Evolutionary conservation across 2,329 filamentous ascomycete species (phyloP), one percentile per base, ranked within the genome.

Genomic region (Tolypocladium inflatum): DNA sequence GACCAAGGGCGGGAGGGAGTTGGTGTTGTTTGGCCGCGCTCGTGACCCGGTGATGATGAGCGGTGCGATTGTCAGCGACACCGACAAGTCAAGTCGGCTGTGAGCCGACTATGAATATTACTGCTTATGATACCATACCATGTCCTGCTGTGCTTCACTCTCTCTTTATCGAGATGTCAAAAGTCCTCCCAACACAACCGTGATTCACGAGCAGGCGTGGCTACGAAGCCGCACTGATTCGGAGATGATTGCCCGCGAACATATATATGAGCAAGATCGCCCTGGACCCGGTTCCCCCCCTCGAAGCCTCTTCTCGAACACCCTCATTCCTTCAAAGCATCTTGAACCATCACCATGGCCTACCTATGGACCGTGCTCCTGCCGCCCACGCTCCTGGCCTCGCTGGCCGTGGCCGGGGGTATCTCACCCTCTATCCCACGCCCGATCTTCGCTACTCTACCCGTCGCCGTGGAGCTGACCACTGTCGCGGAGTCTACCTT

Each of bases 1-100:
- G 13, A 80, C 78, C 15, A 72, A 73, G 41, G 81, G 81, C 8
- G 82, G 73, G 74, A 83, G 70, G 70, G 81, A 80, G 62, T 67
- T 81, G 61, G 74, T 83, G 9, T 60, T 80, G 64, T 55, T 60
- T 59, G 63, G 65, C 61, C 61, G 61, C 15, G 19, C 60, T 26
- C 53, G 56, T 45, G 62, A 68, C 57, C 56, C 62, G 48, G 56
- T 67, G n/a, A 67, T 83, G 69, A 83, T 84, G 81, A 84, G 81
- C 64, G 81, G 81, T 54, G 81, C 81, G 7, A 67, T 82, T 39
- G 63, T 70, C 55, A 68, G 68, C 17, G 65, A 67, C 48, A 33
- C 51, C 23, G 63, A 69, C 42, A 67, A 64, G 57, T 58, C 64
- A 41, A 75, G 72, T 59, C 72, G 68, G 63, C 66, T 78, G 48